A percentile compares a stretch with the other conserved stretches of the same genome.
phyloP scores from a whole-genome alignment of 169 alveolate species.

The Plasmodium ovale region DNA sequence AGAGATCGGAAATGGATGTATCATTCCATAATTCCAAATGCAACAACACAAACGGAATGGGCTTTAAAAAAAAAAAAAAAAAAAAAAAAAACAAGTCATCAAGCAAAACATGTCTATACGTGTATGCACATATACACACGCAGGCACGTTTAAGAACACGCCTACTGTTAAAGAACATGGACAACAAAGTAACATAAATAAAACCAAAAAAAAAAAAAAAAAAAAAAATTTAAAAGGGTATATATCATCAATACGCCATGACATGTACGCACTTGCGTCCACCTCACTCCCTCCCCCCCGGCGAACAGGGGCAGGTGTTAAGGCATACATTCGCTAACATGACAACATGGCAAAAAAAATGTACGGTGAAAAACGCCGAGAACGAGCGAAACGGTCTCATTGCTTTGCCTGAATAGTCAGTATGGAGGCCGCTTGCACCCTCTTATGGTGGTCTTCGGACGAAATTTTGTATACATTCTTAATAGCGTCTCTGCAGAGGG shows the following conservation, averaged over 20 bases:
- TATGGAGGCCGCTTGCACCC: constrained; percentile 41
- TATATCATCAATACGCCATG: background rate
- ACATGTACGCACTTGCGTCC: background rate
- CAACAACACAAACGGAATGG: background rate
- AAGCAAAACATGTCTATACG: background rate
- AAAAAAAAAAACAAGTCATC: background rate
- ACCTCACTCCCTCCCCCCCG: too few relatives aligned
- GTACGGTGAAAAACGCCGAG: too few relatives aligned
- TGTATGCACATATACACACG: background rate
- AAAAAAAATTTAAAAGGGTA: background rate
- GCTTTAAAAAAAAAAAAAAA: background rate
- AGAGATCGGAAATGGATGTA: too few relatives aligned
- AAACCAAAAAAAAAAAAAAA: constrained; percentile 9
- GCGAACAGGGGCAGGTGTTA: too few relatives aligned
- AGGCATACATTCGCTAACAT: too few relatives aligned
- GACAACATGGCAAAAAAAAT: too few relatives aligned
- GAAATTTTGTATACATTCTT: constrained; percentile 70
- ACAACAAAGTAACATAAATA: background rate
- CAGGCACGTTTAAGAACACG: background rate
- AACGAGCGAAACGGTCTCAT: background rate
- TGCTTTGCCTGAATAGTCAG: constrained; percentile 31
- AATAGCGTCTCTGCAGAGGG: constrained; percentile 63
- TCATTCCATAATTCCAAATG: background rate
- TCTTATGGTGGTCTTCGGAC: constrained; percentile 30
- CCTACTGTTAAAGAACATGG: background rate